A percentile compares a stretch with the other conserved stretches of the same genome.
Evolutionary conservation across 441 rosid genomes (phyloP).

Genomic region (Adansonia grandidieri): DNA sequence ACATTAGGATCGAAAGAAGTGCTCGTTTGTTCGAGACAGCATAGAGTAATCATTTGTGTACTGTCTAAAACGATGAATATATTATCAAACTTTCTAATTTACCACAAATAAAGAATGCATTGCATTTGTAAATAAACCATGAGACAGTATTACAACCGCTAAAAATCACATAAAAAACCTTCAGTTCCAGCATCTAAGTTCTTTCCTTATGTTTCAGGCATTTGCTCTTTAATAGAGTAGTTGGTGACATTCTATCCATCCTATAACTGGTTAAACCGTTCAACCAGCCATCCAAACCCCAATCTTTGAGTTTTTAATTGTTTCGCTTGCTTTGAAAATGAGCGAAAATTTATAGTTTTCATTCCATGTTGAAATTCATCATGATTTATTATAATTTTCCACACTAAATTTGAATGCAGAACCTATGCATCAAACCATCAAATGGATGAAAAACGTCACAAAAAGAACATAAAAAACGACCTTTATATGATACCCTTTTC

Average conservation of each 20-base stretch:
- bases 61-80: not conserved
- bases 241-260: not conserved
- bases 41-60: not conserved
- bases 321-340: not conserved
- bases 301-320: conserved; percentile 2
- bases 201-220: not conserved
- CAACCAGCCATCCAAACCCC: conserved; percentile 17
- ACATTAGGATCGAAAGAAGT: not conserved
- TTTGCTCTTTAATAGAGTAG: not conserved
- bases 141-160: not conserved
- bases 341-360: not conserved
- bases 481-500: not conserved
- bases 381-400: conserved; percentile 9
- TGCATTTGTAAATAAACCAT: conserved; percentile 14
- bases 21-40: not conserved
- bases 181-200: not conserved
- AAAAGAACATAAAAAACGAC: not conserved
- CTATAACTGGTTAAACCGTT: not conserved
- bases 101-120: not conserved
- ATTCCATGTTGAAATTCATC: not conserved
- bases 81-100: not conserved
- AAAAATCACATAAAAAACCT: not conserved
- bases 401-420: not conserved
- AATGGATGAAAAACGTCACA: conserved; percentile 11
- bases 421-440: conserved; percentile 1